Conservation (phyloP, 352 stramenopile genomes). For the Phytopythium aichiense region DNA sequence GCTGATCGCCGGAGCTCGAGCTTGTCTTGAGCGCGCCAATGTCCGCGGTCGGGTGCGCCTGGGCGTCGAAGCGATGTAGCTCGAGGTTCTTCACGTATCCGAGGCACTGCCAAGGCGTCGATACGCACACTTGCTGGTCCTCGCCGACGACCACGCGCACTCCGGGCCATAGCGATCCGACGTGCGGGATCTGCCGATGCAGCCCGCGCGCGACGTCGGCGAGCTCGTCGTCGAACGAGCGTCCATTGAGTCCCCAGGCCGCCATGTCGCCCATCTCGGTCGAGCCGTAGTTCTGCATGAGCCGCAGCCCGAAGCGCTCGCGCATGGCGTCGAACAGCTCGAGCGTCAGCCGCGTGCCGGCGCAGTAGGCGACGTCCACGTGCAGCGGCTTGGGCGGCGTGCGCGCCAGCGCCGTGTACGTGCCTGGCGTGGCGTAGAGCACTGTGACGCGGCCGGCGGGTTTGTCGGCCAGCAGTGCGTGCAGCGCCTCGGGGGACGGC, state of each 20-base stretch:
- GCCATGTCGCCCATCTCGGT: conserved; percentile 83
- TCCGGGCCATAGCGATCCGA: conserved; percentile 67
- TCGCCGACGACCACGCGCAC: conserved; percentile 42
- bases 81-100: conserved; percentile 62
- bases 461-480: conserved; percentile 37
- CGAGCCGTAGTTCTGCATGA: conserved; percentile 88
- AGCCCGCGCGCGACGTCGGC: conserved; percentile 24
- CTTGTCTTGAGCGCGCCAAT: conserved; percentile 28
- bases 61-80: conserved; percentile 38
- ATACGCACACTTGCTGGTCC: conserved; percentile 63
- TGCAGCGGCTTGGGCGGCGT: conserved; percentile 45
- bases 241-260: conserved; percentile 53
- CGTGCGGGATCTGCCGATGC: conserved; percentile 29
- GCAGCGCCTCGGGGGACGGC: conserved; percentile 40
- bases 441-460: conserved; percentile 39
- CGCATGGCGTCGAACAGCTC: conserved; percentile 51
- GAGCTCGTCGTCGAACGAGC: conserved; percentile 33
- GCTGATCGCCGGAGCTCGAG: conserved; percentile 19
- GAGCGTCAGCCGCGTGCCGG: conserved; percentile 51
- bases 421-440: conserved; percentile 78
- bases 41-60: conserved; percentile 55
- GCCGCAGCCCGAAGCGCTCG: conserved; percentile 47
- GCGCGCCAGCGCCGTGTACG: conserved; percentile 62
- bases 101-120: conserved; percentile 74
- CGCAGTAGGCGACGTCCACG: conserved; percentile 70